Conservation (phyloP, 306 rosid genomes). For the Leucaena leucocephala region DNA sequence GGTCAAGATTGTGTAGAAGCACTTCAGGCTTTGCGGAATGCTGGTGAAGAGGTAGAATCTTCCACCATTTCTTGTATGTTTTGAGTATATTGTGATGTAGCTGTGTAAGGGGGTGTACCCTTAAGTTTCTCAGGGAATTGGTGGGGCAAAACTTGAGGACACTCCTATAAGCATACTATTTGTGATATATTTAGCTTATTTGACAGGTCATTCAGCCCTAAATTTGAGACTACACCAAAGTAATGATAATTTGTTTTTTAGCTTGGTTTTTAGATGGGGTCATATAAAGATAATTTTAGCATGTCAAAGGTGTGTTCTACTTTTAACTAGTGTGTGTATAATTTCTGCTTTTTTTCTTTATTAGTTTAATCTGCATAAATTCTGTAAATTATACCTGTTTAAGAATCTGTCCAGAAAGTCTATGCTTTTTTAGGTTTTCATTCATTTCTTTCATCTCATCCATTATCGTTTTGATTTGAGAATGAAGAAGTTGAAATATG, state of each 20-base stretch:
- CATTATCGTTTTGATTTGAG: background rate
- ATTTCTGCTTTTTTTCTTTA: background rate
- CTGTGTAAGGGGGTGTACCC: background rate
- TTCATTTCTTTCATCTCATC: background rate
- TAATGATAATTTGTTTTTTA: background rate
- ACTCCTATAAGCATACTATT: background rate
- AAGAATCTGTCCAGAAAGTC: background rate
- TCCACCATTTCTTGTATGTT: constrained; percentile 1
- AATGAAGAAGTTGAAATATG: background rate
- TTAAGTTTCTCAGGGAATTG: background rate
- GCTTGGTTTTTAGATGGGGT: background rate
- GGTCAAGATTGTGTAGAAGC: constrained; percentile 94
- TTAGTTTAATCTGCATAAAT: background rate
- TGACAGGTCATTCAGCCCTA: background rate
- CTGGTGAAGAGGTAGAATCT: constrained; percentile 73
- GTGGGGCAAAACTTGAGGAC: background rate
- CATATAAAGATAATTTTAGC: background rate
- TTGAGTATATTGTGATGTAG: background rate
- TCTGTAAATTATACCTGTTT: background rate
- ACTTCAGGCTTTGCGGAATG: constrained; percentile 80
- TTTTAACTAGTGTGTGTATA: background rate
- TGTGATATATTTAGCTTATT: background rate
- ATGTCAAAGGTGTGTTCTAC: background rate
- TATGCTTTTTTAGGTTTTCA: background rate
- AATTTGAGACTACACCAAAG: background rate